Base-by-base conservation (phyloP, 441 rosid species). In the Kokia cookei region DNA sequence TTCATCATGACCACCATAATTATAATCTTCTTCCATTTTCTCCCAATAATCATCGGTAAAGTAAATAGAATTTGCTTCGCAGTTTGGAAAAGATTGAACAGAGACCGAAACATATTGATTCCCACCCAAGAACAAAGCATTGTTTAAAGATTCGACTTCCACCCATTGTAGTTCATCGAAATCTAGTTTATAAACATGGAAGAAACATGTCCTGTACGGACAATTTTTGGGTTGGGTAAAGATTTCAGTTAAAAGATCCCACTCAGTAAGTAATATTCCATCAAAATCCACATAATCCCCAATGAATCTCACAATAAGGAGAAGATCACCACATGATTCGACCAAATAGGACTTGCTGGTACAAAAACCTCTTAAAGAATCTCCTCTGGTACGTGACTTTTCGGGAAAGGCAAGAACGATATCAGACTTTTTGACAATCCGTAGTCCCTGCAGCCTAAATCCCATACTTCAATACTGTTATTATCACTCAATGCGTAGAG, bases 1-100 rank as follows among this genome's bases (percentile, higher is more conserved):
- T 40, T 45, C 47, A 14, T 85, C 82, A 54, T 83, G 86, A 2
- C 88, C 88, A 27, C 80, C 84, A 58, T 79, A 79, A 64, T 59
- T 37, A 40, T 71, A 73, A 42, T 79, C 76, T 3, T 71, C 77
- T 2, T 71, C 35, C 75, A 55, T 78, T 53, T 51, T 66, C 1
- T 19, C 27, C 85, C 83, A 81, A 1, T 72, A 61, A 45, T 83
- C 86, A 29, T 81, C 82, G 0, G 69, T 79, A 53, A 81, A 85
- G 51, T 81, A 85, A 26, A 83, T 78, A 0, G 71, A 79, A 24
- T 77, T 81, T 4, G 1, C 22, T 57, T 71, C 54, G 7, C 69
- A 45, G 50, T 50, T 77, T 0, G 57, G 27, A 27, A 27, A 48
- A 3, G 69, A 29, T 11, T 4, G 13, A 19, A 7, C 55, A 1